Conservation (phyloP, 2,329 filamentous ascomycete genomes). For the Pseudogymnoascus sp. region DNA sequence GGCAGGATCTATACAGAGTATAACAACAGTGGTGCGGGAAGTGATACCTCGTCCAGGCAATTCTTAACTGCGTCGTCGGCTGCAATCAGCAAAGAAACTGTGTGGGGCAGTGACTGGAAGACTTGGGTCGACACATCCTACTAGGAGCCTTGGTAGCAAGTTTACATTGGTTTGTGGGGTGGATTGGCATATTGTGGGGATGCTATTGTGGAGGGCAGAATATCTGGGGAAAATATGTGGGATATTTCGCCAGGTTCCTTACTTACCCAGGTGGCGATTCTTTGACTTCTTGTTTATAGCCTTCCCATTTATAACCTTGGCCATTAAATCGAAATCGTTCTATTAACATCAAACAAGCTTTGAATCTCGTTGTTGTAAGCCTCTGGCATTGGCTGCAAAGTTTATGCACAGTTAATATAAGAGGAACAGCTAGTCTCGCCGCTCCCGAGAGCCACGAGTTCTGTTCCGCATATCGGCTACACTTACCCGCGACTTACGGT, state of each 20-base stretch:
- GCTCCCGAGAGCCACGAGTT: neutral
- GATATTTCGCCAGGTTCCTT: too few species aligned
- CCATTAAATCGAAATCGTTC: neutral
- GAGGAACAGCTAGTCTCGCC: neutral
- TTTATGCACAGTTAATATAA: neutral
- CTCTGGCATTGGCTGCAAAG: neutral
- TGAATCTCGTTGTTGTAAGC: neutral
- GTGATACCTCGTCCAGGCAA: slow-evolving; percentile 7
- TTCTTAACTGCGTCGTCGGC: slow-evolving; percentile 11
- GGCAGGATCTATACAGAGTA: slow-evolving; percentile 14
- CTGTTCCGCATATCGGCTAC: neutral
- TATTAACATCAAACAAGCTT: neutral
- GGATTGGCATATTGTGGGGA: too few species aligned
- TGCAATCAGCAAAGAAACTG: slow-evolving; percentile 10
- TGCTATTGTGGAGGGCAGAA: neutral
- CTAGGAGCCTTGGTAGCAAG: neutral
- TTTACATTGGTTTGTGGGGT: neutral
- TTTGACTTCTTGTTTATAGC: neutral
- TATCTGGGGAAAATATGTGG: neutral
- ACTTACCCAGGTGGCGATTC: neutral
- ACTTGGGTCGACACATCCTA: slow-evolving; percentile 15
- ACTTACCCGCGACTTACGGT: neutral
- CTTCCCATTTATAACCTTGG: neutral
- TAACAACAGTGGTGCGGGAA: slow-evolving; percentile 13
- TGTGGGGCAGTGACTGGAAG: slow-evolving; percentile 10